Percentiles rank a stretch among this genome's conserved stretches.
Evolutionary conservation across 2,329 filamentous ascomycete genomes (phyloP).

Genomic region (Arthrobotrys conoides): DNA sequence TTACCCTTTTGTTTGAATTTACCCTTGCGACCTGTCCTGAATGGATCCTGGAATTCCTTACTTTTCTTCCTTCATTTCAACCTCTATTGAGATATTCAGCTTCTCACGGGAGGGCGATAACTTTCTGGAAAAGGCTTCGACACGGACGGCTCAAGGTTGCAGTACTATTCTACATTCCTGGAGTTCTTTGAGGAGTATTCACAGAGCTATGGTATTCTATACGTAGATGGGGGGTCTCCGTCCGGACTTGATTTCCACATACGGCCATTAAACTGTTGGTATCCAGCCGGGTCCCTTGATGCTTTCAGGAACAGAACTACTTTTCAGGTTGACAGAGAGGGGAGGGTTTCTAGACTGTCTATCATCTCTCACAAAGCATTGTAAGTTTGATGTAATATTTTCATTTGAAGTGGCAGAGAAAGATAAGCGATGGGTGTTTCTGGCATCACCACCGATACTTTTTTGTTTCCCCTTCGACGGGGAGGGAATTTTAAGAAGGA

Average conservation of each 20-base stretch:
- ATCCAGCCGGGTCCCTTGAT: constrained; percentile 37
- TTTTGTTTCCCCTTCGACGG: background rate
- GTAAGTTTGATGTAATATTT: constrained; percentile 18
- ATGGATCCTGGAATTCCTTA: background rate
- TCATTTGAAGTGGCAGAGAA: constrained; percentile 16
- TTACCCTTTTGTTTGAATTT: background rate
- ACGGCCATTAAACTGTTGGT: constrained; percentile 50
- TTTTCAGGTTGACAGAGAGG: background rate
- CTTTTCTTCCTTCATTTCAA: background rate
- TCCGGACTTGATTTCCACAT: constrained; percentile 55
- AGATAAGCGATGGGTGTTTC: constrained; percentile 26
- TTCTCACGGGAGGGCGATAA: background rate
- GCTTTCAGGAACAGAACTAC: background rate
- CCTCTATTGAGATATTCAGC: background rate
- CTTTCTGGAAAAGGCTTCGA: background rate
- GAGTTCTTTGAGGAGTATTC: background rate
- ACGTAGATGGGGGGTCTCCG: constrained; percentile 15
- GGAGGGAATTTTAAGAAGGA: background rate
- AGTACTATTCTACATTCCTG: background rate
- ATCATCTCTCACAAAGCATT: constrained; percentile 23
- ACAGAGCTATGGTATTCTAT: constrained; percentile 21
- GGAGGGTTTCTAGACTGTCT: background rate
- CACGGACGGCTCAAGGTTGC: background rate
- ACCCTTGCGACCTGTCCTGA: background rate
- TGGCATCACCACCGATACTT: constrained; percentile 33